Percentiles rank a stretch among this genome's conserved stretches.
Evolutionary conservation across 768 basidiomycete species (phyloP).

Genomic region (Gloeophyllum trabeum): DNA sequence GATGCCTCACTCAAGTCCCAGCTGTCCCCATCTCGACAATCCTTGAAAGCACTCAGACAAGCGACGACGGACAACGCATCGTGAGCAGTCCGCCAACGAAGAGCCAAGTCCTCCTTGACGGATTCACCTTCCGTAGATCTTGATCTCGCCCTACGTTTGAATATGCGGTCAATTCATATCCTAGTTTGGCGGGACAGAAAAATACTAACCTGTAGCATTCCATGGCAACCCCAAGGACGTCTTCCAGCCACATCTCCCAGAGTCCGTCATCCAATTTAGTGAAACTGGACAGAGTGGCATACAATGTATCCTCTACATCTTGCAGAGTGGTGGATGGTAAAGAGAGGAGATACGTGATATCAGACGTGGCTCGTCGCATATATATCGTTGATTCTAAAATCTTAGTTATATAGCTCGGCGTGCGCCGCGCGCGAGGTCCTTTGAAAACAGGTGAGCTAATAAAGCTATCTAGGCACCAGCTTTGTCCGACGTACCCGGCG

Average conservation of each 20-base stretch:
- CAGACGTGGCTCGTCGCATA: slow-evolving; percentile 40
- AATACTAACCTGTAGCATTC: slow-evolving; percentile 23
- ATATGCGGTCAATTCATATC: neutral
- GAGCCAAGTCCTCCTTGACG: slow-evolving; percentile 29
- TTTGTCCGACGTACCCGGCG: too few relatives aligned
- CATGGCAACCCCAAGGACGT: slow-evolving; percentile 37
- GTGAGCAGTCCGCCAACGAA: slow-evolving; percentile 49
- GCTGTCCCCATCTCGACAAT: slow-evolving; percentile 45
- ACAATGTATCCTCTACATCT: slow-evolving; percentile 35
- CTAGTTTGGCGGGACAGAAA: neutral
- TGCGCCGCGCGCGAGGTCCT: neutral
- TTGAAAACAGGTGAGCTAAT: slow-evolving; percentile 2
- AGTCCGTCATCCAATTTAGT: slow-evolving; percentile 31
- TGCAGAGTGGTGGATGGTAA: slow-evolving; percentile 25
- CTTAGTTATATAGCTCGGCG: slow-evolving; percentile 6
- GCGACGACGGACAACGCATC: slow-evolving; percentile 57
- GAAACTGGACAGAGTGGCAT: slow-evolving; percentile 31
- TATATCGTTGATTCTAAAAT: slow-evolving; percentile 31
- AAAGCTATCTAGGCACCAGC: too few relatives aligned
- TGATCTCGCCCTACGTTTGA: slow-evolving; percentile 20
- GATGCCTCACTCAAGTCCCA: slow-evolving; percentile 49
- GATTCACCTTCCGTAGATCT: slow-evolving; percentile 14
- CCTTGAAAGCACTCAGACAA: slow-evolving; percentile 52
- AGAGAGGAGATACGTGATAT: slow-evolving; percentile 47
- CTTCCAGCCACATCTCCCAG: slow-evolving; percentile 30